phyloP scores from a whole-genome alignment of 305 asterid genomes.

The Fraxinus velutina region DNA sequence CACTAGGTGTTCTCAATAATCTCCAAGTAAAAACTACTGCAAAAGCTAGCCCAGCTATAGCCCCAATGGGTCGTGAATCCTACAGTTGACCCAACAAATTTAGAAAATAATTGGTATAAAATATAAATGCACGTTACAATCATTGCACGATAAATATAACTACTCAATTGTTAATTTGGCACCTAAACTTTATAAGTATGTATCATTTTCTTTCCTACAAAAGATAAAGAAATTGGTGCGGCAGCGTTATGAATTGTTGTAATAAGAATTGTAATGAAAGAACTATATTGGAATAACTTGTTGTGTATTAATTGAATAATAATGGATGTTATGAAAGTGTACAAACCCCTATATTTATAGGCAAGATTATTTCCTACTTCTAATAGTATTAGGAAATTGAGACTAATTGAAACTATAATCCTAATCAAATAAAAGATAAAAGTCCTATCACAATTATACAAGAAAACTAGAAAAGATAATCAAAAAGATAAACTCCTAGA shows the following conservation, averaged over 20 bases:
- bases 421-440: not conserved
- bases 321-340: no score
- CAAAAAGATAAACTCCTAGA: no score
- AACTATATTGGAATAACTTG: no score
- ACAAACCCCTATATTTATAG: no score
- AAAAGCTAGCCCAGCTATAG: slow-evolving; percentile 78
- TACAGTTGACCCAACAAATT: slow-evolving; percentile 26
- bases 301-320: no score
- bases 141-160: not conserved
- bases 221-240: not conserved
- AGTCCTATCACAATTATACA: not conserved
- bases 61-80: slow-evolving; percentile 79
- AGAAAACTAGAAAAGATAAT: no score
- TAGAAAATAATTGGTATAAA: slow-evolving; percentile 7
- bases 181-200: not conserved
- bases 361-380: not conserved
- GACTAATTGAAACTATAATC: not conserved
- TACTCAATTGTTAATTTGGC: not conserved
- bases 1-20: slow-evolving; percentile 59
- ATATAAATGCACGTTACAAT: not conserved
- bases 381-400: not conserved
- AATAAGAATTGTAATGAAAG: no score
- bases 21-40: slow-evolving; percentile 90
- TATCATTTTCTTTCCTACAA: not conserved
- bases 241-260: no score